Percentiles rank a stretch among this genome's conserved stretches.
phyloP scores from a whole-genome alignment of 768 basidiomycete species.

The Rhizopogon rudus region DNA sequence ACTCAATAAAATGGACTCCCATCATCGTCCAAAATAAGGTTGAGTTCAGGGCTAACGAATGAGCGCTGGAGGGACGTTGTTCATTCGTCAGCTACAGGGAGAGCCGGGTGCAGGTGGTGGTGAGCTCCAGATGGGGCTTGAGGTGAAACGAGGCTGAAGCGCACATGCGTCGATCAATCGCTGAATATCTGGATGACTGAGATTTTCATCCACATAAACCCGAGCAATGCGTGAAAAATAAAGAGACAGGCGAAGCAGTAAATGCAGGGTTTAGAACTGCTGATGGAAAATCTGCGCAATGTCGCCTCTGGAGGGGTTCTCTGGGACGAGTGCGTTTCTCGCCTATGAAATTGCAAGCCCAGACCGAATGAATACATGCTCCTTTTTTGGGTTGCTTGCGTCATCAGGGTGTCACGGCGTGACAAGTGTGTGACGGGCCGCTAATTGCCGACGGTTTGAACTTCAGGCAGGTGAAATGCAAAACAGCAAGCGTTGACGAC shows the following conservation, averaged over 20 bases:
- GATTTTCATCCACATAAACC: slow-evolving; percentile 73
- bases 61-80: slow-evolving; percentile 58
- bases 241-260: slow-evolving; percentile 66
- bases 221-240: slow-evolving; percentile 77
- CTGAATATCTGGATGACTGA: slow-evolving; percentile 68
- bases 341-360: slow-evolving; percentile 35
- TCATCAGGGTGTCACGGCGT: slow-evolving; percentile 4
- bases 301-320: slow-evolving; percentile 42
- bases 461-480: neutral
- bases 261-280: slow-evolving; percentile 12
- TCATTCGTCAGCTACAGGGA: slow-evolving; percentile 54
- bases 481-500: neutral
- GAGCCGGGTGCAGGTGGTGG: slow-evolving; percentile 12
- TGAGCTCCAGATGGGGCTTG: slow-evolving; percentile 25
- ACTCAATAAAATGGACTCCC: neutral
- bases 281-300: slow-evolving; percentile 16
- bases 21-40: neutral
- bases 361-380: slow-evolving; percentile 5
- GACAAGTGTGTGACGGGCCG: too few species aligned
- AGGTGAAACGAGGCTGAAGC: slow-evolving; percentile 4
- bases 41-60: slow-evolving; percentile 25
- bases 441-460: slow-evolving; percentile 14
- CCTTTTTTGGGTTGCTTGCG: slow-evolving; percentile 19
- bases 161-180: slow-evolving; percentile 39
- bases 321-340: slow-evolving; percentile 43